Base-by-base conservation (phyloP, 2,329 filamentous ascomycete genomes). In the Alternaria gaisen region DNA sequence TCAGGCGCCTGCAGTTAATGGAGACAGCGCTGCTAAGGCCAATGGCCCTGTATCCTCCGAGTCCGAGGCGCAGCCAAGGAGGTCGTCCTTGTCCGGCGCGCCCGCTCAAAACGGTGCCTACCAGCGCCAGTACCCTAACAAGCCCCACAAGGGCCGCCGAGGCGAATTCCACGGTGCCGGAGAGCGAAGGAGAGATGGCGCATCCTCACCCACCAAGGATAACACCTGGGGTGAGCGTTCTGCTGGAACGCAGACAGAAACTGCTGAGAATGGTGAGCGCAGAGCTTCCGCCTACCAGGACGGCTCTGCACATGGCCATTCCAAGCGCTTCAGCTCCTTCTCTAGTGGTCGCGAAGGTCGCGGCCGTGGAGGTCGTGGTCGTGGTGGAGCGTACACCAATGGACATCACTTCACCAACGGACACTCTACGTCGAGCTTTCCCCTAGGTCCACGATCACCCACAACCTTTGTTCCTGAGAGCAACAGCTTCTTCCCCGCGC, bases 351-450 rank as follows among this genome's bases (percentile, higher is more conserved):
- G 83, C 41, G 78, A 81, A 61, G 24, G 24, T 26, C 84, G 85
- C 58, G 81, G 80, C 26, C 81, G 84, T 60, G 84, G 84, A 55
- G 80, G 72, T 53, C 81, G 83, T 59, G 81, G 82, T 43, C 80
- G 80, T 42, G 79, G 84, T 53, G 74, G 69, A 40, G 82, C 69
- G 48, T 79, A 72, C 58, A 64, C 71, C 24, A 80, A 78, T 51
- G 70, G 73, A 3, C 72, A 77, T 47, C 73, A 75, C 30, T 82
- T 79, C 66, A 60, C 76, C 34, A 82, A 81, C 67, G 80, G 81
- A 4, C 79, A 80, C 64, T 59, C 67, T 22, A 67, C 72, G n/a
- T 69, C 72, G 6, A 69, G 70, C 10, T 78, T 80, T 55, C 71
- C 80, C 44, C 40, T 68, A 52, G 76, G 80, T 22, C 72, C 74